Base-by-base conservation (phyloP, 2,329 filamentous ascomycete species). In the Cladophialophora bantiana region DNA sequence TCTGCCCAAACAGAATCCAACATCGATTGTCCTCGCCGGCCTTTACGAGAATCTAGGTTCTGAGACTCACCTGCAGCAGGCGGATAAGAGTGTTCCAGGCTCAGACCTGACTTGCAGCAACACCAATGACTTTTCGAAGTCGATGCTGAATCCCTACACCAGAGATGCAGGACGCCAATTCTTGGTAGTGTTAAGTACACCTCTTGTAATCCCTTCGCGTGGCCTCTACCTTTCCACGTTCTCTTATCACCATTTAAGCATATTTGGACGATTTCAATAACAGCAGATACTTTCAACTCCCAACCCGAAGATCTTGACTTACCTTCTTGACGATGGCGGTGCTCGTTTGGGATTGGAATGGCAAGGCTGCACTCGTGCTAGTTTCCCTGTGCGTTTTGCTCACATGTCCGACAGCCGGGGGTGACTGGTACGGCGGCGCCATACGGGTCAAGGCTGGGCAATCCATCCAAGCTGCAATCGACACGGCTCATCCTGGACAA, bases 391-490 rank as follows among this genome's bases (percentile, higher is more conserved):
- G 45, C 45, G 4, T 9, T 12, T 50, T 18, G 45, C 9, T 50
- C 26, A 18, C 18, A n/a, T 26, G 7, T 15, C 12, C 55, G 13
- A 15, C 9, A n/a, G 10, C 12, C 3, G 55, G n/a, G 7, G 15
- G 55, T 7, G 57, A 52, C 48, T 55, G 63, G 56, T 58, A 65
- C 7, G 52, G 50, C 58, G 58, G n/a, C 13, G 26, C 53, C 4
- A 48, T 62, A 20, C 71, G 64, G 31, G 68, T 70, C 38, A 55
- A 34, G 3, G 31, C 66, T 35, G 68, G 66, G 6, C 35, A 68
- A 53, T 68, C 68, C 7, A 70, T 68, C 31, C 68, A 70, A 59
- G 56, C 59, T 12, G 68, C 68, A 2, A 64, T 70, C 42, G 53
- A 62, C 53, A n/a, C 63, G 12, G 66, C 68, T 18, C 40, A 66